Conservation (phyloP, 2,329 filamentous ascomycete species). For the Alternaria triticimaculans region DNA sequence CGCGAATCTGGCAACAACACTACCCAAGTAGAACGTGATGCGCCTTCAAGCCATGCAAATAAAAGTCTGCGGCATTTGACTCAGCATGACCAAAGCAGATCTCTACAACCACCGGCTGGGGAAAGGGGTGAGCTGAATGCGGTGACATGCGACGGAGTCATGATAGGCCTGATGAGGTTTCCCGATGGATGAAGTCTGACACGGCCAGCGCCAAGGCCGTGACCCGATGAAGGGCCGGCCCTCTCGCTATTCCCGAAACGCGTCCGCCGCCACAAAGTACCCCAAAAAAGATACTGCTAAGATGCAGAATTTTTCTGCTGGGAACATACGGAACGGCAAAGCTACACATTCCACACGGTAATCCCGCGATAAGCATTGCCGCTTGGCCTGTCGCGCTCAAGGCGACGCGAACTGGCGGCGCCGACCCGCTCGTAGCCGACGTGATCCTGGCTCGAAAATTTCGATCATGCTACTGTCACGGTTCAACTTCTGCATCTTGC, state of each 20-base stretch:
- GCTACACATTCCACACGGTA: conserved; percentile 8
- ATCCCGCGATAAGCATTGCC: conserved; percentile 5
- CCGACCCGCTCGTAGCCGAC: conserved; percentile 34
- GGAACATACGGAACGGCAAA: conserved; percentile 15
- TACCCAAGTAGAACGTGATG: background rate
- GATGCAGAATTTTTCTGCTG: conserved; percentile 37
- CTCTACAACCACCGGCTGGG: background rate
- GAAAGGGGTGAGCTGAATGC: background rate
- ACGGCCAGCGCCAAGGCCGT: conserved; percentile 19
- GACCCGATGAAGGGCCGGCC: conserved; percentile 36
- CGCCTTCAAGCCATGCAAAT: background rate
- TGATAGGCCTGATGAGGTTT: conserved; percentile 7
- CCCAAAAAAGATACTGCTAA: conserved; percentile 19
- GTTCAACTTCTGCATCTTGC: conserved; percentile 23
- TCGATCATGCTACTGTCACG: conserved; percentile 30
- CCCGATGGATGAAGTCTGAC: conserved; percentile 3
- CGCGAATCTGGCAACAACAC: background rate
- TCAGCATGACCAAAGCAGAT: background rate
- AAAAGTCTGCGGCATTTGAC: background rate
- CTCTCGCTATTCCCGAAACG: conserved; percentile 21
- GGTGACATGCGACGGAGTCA: background rate
- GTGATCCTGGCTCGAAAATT: conserved; percentile 30
- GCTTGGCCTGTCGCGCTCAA: conserved; percentile 13
- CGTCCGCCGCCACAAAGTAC: conserved; percentile 21
- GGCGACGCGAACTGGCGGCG: conserved; percentile 17